Evolutionary conservation across 768 basidiomycete species (phyloP), one percentile per base, ranked within the genome.

Genomic region (Suillus cothurnatus): DNA sequence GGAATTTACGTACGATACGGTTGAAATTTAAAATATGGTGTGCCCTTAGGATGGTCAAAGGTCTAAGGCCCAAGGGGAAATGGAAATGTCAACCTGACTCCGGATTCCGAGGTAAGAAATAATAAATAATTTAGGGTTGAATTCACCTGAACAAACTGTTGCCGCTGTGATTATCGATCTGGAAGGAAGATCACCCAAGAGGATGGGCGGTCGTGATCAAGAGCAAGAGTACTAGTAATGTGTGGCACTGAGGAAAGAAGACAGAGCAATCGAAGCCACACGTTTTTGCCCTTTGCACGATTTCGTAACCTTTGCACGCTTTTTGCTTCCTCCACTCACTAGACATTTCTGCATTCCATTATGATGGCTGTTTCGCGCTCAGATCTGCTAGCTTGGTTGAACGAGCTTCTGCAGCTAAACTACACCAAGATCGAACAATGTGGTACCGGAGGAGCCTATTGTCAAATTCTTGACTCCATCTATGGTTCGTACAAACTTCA

Each of bases 391-490:
- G 84, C 84, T 52, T 99, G 97, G 97, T 81, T 97, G 71, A 99
- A 99, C 79, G 93, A 96, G 50, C 88, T 99, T 28, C 85, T 98
- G 1, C 90, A 93, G 76, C 81, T 94, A 71, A 91, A 90, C 81
- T 94, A 95, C 80, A 93, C 92, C 15, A 99, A 97, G 78, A 80
- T 97, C 68, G 94, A 95, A 79, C 93, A 95, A 77, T 94, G 92
- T 73, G 94, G 94, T 19, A 87, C 89, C 0, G 97, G 97, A 58
- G 95, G 87, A 3, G 95, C 93, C 36, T 98, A 98, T 78, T 95
- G 94, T 74, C 97, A 99, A 78, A 83, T 99, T 74, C 79, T 99
- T 67, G 97, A 99, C 82, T 95, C 94, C 53, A 88, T 99, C 81
- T 98, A 92, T 76, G 89, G 95, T 94, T 67, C 71, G 89, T 78